Percentiles rank a stretch among this genome's conserved stretches.
These are phyloP conservation scores for Metschnikowia gelsemii DNA, from an alignment of 805 yeast species.

Conservation along the genomic window DNA sequence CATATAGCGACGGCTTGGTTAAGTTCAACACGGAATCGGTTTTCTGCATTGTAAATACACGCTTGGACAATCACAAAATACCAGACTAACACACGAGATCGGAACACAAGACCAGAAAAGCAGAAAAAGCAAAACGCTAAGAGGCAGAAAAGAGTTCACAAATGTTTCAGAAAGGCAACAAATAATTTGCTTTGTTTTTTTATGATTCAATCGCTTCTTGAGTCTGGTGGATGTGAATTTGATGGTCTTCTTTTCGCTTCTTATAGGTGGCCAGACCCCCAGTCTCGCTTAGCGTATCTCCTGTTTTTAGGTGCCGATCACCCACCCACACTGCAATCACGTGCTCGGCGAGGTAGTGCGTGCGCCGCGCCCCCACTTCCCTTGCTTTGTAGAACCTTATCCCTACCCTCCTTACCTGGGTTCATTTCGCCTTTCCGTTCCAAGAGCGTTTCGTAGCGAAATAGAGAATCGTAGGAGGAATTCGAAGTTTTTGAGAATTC, in stretches of 20 bases:
- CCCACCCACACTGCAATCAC: conserved; percentile 3
- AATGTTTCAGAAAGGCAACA: too few species aligned
- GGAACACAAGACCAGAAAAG: too few species aligned
- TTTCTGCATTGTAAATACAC: conserved; percentile 14
- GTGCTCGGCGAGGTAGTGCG: too few species aligned
- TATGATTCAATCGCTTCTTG: not conserved
- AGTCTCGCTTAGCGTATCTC: conserved; percentile 1
- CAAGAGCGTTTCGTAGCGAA: too few species aligned
- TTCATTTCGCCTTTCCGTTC: too few species aligned
- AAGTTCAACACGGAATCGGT: conserved; percentile 44
- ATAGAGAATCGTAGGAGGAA: too few species aligned
- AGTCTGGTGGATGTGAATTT: not conserved
- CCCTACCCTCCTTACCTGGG: too few species aligned
- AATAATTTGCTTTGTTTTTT: not conserved
- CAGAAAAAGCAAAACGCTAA: not conserved
- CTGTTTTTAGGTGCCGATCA: conserved; percentile 1
- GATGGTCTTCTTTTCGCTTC: not conserved
- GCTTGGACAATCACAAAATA: not conserved
- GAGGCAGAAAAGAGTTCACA: not conserved
- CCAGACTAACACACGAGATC: too few species aligned
- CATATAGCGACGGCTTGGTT: conserved; percentile 52
- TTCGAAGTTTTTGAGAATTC: too few species aligned
- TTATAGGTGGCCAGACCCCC: conserved; percentile 3
- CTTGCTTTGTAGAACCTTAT: not conserved
- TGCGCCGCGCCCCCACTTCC: conserved; percentile 2